Evolutionary conservation across 2,329 filamentous ascomycete species (phyloP).

Genomic region (Aspergillus sp.): DNA sequence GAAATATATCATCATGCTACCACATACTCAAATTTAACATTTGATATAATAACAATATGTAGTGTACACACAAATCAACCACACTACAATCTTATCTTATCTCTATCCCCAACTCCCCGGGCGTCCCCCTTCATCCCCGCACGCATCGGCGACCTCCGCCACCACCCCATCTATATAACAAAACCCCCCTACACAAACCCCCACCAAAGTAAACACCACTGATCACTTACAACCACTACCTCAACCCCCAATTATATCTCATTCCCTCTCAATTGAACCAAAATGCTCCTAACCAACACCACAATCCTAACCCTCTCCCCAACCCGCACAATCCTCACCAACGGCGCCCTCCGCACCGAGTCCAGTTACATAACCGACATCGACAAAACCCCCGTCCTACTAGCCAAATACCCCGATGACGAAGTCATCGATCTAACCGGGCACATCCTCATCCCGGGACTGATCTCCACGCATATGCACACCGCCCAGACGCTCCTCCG

Average conservation of each 20-base stretch:
- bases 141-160: too few species aligned
- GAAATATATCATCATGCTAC: too few species aligned
- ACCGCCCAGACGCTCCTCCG: conserved; percentile 51
- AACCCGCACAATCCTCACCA: conserved; percentile 47
- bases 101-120: too few species aligned
- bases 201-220: too few species aligned
- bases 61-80: too few species aligned
- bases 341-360: conserved; percentile 50
- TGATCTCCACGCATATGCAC: conserved; percentile 56
- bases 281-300: conserved; percentile 51
- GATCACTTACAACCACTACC: too few species aligned
- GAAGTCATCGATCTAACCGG: conserved; percentile 41
- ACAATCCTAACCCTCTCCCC: conserved; percentile 56
- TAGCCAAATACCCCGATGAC: conserved; percentile 33
- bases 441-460: conserved; percentile 51
- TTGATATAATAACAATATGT: too few species aligned
- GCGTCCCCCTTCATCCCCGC: too few species aligned
- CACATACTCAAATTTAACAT: too few species aligned
- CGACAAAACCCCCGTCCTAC: conserved; percentile 43
- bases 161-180: too few species aligned
- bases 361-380: conserved; percentile 46
- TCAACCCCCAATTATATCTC: not conserved
- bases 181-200: too few species aligned
- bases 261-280: not conserved
- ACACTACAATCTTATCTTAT: too few species aligned